Evolutionary conservation across 1,284 basidiomycete species (phyloP), one percentile per base, ranked within the genome.

Genomic region (Sporisorium exsertum): DNA sequence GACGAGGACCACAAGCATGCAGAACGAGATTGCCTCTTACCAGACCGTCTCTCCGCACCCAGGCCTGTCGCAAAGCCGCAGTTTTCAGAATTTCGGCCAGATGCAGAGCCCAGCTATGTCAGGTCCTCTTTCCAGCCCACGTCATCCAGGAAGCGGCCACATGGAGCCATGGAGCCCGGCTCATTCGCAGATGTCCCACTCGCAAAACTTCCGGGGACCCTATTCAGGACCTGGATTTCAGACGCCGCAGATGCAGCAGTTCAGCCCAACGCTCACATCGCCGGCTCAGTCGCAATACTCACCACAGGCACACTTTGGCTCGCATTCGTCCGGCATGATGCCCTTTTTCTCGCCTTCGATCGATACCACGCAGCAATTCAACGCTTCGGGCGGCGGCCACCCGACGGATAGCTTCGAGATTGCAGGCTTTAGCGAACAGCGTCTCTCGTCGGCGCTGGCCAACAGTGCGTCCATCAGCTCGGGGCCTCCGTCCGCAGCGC

Each of bases 401-500:
- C 13, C 63, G 15, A 47, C 68, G 2, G 74, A 77, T 27, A 49
- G 66, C 22, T 73, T 76, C 42, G 73, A 72, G 29, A 69, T 67
- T n/a, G 63, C 68, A 12, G 77, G 68, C 22, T 79, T 65, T 59
- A 79, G 62, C 61, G 78, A 80, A 59, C 74, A 77, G 46, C 60
- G 64, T n/a, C 69, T 80, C 16, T 77, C 78, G 15, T 67, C 72
- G n/a, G 76, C 72, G n/a, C 46, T 80, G n/a, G 78, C 78, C n/a
- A 60, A 56, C 22, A 70, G 70, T 47, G 78, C 78, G 0, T 71
- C 70, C 15, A 78, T 80, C 53, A 76, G 75, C 49, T 56, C 72
- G 0, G 61, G 54, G 6, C 58, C 60, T 13, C 43, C 68, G 9
- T 49, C 57, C 8, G 40, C 40, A n/a, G 52, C 57, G 15, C 60